Base-by-base conservation (phyloP, 1,139 yeast species). In the Saccharomyces hybrid region DNA sequence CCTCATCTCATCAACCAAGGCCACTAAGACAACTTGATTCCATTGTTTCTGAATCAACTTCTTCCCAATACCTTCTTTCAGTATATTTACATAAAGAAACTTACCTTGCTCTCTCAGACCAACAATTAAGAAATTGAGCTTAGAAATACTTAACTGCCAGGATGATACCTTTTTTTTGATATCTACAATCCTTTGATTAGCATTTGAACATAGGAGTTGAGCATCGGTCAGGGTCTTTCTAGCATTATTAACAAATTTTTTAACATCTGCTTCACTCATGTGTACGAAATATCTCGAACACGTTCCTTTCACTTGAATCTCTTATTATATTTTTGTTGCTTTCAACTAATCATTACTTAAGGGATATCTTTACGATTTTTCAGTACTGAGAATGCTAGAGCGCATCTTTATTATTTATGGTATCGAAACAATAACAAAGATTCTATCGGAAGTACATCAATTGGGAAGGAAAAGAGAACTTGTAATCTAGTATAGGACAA, bases 151-250 rank as follows among this genome's bases (percentile, higher is more conserved):
- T 32, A 55, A 59, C 55, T 64, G 59, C 66, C 66, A 59, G 61
- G 67, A 53, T 58, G 64, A 44, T 27, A 58, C 41, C 42, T 60
- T 42, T 57, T 59, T 48, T 55, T 63, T 51, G 49, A 63, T 51
- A 49, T 55, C 47, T 61, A 65, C 51, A 48, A 75, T 64, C 48
- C 60, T 58, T 42, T 55, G 48, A 53, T 72, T 70, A 7, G 77
- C 74, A 34, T 65, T 68, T 48, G 66, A 70, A 48, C 79, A 75
- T 1, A 72, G 56, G 6, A 59, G 55, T 52, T 73, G 73, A 0
- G 78, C 76, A 21, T 67, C 64, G 2, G 66, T 58, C 26, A 76
- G 62, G 31, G 68, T 66, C 47, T 61, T 61, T 14, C 71, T 67
- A 0, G 78, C 75, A 58, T 73, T 75, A 5, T 58, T 56, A 1